Conservation (phyloP, 73 alveolate genomes). For the Durusdinium trenchii region DNA sequence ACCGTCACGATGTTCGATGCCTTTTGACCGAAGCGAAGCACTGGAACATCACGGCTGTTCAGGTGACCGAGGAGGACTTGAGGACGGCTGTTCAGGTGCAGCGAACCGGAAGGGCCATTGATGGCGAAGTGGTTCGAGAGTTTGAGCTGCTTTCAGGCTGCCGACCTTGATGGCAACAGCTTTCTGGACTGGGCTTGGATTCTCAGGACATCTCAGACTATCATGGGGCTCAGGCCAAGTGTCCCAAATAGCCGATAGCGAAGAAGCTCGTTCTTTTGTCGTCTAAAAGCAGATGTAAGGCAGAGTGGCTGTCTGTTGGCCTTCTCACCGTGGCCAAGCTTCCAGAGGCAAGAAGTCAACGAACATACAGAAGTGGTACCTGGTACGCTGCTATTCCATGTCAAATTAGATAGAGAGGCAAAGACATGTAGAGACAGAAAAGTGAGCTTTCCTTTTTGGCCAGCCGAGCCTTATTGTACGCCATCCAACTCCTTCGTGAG, state of each 20-base stretch:
- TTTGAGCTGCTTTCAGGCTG: neutral
- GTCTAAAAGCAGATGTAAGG: no score
- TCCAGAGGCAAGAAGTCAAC: neutral
- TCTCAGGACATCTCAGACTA: neutral
- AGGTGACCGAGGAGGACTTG: constrained; percentile 69
- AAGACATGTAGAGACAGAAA: neutral
- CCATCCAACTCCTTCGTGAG: neutral
- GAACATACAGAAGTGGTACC: no score
- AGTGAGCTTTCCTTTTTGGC: neutral
- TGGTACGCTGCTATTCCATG: no score
- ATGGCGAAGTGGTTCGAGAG: neutral
- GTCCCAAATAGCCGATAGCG: no score
- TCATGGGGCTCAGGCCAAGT: neutral
- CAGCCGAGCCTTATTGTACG: no score
- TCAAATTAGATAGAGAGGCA: neutral
- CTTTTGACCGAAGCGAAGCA: no score
- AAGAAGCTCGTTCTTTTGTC: no score
- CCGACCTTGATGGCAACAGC: constrained; percentile 48
- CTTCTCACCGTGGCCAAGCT: constrained; percentile 53
- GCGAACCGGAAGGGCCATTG: neutral
- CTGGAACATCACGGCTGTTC: neutral
- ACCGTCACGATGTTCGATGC: no score
- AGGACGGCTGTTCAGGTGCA: constrained; percentile 34
- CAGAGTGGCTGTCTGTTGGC: constrained; percentile 70
- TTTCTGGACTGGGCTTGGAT: constrained; percentile 47